Evolutionary conservation across 2,329 filamentous ascomycete genomes (phyloP).

Genomic region (Penicillium olsonii): DNA sequence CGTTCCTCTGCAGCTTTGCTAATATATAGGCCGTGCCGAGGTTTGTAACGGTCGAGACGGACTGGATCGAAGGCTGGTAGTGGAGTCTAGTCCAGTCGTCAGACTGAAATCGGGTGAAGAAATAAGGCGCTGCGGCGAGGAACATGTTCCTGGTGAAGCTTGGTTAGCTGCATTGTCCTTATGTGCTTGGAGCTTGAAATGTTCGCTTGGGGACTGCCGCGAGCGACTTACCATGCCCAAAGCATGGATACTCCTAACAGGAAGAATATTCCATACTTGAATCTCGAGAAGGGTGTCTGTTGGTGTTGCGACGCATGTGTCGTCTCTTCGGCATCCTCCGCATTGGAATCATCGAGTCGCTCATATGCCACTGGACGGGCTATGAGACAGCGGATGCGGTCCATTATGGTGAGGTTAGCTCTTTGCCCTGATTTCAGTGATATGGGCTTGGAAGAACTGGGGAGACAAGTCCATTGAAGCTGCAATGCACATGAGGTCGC

Average conservation of each 20-base stretch:
- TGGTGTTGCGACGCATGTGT: constrained; percentile 12
- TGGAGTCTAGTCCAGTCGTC: constrained; percentile 72
- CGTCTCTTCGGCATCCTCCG: constrained; percentile 34
- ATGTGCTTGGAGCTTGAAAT: not conserved
- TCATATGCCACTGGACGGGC: constrained; percentile 34
- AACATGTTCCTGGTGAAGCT: constrained; percentile 81
- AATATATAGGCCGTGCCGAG: constrained; percentile 74
- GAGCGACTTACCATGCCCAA: constrained; percentile 78
- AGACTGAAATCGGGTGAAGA: constrained; percentile 74
- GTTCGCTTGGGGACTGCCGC: not conserved
- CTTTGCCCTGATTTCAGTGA: too few species aligned
- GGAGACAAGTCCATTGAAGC: not conserved
- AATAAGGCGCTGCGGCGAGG: constrained; percentile 90
- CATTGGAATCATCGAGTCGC: constrained; percentile 30
- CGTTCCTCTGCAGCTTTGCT: constrained; percentile 75
- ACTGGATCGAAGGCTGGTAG: constrained; percentile 88
- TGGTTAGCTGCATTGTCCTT: not conserved
- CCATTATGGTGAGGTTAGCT: constrained; percentile 25
- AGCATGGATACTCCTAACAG: constrained; percentile 90
- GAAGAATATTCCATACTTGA: constrained; percentile 83
- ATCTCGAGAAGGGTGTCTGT: constrained; percentile 67
- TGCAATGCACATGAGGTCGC: constrained; percentile 1
- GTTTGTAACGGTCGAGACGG: constrained; percentile 82
- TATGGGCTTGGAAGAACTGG: not conserved
- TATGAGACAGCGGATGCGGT: constrained; percentile 38